Evolutionary conservation across 1,139 yeast species (phyloP), one percentile per base, ranked within the genome.

Genomic region (Suhomyces chickasaworum): DNA sequence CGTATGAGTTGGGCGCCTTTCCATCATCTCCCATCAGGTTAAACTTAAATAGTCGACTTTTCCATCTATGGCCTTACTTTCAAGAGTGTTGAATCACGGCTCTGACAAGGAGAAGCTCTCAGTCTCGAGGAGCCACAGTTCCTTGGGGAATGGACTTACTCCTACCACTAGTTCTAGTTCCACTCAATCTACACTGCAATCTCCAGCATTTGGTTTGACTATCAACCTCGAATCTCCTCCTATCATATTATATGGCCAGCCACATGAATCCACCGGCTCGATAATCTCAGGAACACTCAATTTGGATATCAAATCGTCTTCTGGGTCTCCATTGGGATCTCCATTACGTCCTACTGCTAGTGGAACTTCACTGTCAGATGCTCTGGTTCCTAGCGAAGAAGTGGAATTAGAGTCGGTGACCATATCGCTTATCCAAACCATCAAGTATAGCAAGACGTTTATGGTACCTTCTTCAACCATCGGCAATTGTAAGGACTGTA

Each of bases 171-270:
- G 49, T 34, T 39, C 38, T 31, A n/a, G 39, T 6, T 46, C 53
- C 29, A 21, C 17, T 21, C 42, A 39, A 8, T 37, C 36, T 6
- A 12, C 13, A 10, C 21, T 43, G 6, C 13, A 41, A 2, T 31
- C 46, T 8, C 7, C 44, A 7, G 16, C 46, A 7, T 66, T 80
- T 27, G 71, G 75, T 44, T 68, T 91, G 23, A 64, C 81, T 1
- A 77, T 93, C 40, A 75, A 78, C 37, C 72, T 93, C 23, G 99
- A 93, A 62, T 85, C 95, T 0, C 98, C 99, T 0, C 99, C 99
- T 0, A 74, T 91, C 31, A 81, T 89, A 31, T 68, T 93, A 47
- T 91, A 86, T 60, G 99, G 99, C 0, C 68, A 77, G 2, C 87
- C 93, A 3, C 65, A 69, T 7, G 95, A 89, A 49, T 84, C 95